A percentile compares a stretch with the other conserved stretches of the same genome.
Conservation (phyloP, 2,329 filamentous ascomycete species). For the Orbilia quercus region DNA sequence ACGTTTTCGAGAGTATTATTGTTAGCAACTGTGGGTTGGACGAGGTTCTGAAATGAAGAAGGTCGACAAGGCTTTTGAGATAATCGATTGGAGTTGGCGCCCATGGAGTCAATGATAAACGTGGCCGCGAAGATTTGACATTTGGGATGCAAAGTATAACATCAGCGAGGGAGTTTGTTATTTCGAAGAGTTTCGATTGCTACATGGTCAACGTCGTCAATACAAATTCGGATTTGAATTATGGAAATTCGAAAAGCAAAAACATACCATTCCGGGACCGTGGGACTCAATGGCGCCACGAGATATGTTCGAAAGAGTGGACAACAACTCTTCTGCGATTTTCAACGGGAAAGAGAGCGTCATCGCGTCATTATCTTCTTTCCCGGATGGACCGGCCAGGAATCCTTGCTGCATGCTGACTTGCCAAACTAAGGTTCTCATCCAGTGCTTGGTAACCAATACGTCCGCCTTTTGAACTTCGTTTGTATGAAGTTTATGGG, state of each 20-base stretch:
- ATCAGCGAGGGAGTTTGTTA: conserved; percentile 54
- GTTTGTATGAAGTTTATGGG: conserved; percentile 47
- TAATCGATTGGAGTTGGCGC: conserved; percentile 42
- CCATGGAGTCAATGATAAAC: conserved; percentile 12
- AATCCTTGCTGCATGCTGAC: conserved; percentile 54
- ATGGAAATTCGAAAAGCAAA: too few relatives aligned
- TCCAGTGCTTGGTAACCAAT: conserved; percentile 54
- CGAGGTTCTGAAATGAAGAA: conserved; percentile 43
- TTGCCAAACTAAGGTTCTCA: conserved; percentile 54
- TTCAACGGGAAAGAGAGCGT: conserved; percentile 43
- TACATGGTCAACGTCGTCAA: conserved; percentile 3
- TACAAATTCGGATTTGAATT: not conserved
- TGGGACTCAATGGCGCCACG: conserved; percentile 51
- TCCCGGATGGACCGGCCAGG: conserved; percentile 21
- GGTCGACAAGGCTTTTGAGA: conserved; percentile 49
- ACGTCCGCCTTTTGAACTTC: conserved; percentile 52
- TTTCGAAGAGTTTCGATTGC: conserved; percentile 55
- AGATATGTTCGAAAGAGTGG: conserved; percentile 33
- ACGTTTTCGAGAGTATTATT: conserved; percentile 50
- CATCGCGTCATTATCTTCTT: conserved; percentile 46
- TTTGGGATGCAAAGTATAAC: conserved; percentile 53
- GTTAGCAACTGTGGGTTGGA: conserved; percentile 42
- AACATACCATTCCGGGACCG: conserved; percentile 48
- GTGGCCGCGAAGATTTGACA: conserved; percentile 24
- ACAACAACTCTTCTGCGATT: conserved; percentile 40